A percentile compares a stretch with the other conserved stretches of the same genome.
These are phyloP conservation scores for Ganoderma multipileum DNA, from an alignment of 1,284 basidiomycete genomes.

Conservation along the genomic window DNA sequence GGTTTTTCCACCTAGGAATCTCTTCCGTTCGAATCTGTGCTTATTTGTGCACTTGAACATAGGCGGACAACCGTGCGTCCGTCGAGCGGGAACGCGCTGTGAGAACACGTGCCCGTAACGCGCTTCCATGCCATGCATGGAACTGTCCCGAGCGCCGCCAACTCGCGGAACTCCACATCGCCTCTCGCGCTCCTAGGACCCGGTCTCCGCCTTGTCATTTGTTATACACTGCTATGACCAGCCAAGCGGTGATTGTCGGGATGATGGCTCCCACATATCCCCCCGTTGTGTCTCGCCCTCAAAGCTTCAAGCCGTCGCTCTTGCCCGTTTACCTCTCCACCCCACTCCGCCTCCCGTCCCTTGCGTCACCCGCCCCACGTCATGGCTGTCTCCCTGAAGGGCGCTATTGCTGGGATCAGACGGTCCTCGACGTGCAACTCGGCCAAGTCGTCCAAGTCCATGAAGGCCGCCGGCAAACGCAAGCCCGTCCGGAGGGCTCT, in stretches of 20 bases:
- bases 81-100: not conserved
- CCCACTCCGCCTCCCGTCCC: not conserved
- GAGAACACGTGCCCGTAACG: not conserved
- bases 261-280: not conserved
- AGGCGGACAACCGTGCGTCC: not conserved
- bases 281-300: not conserved
- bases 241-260: not conserved
- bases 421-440: not conserved
- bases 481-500: slow-evolving; percentile 6
- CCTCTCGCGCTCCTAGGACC: not conserved
- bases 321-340: not conserved
- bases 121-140: not conserved
- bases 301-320: not conserved
- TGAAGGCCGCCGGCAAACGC: not conserved
- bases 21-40: not conserved
- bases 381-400: not conserved
- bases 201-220: not conserved
- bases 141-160: not conserved
- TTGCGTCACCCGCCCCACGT: not conserved
- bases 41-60: not conserved
- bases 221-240: not conserved
- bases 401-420: not conserved
- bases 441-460: not conserved
- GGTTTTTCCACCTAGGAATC: not conserved
- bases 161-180: not conserved